Percentiles rank a stretch among this genome's conserved stretches.
phyloP scores from a whole-genome alignment of 2,329 filamentous ascomycete species.

The Trichoderma sp. region DNA sequence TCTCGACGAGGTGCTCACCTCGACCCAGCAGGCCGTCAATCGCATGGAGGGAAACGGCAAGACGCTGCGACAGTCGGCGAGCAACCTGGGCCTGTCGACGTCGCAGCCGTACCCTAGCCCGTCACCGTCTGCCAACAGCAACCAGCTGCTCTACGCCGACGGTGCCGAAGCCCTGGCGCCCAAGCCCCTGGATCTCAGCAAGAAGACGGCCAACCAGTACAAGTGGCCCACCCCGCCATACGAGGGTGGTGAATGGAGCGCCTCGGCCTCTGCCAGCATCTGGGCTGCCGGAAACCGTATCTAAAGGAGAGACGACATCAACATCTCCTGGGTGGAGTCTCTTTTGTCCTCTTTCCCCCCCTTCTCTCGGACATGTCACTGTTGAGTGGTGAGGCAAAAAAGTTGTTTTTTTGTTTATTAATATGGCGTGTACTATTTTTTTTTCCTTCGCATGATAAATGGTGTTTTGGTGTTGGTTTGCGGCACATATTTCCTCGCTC shows the following conservation, averaged over 20 bases:
- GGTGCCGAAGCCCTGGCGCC: slow-evolving; percentile 59
- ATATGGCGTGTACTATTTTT: slow-evolving; percentile 19
- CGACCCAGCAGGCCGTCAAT: slow-evolving; percentile 71
- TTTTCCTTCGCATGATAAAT: slow-evolving; percentile 21
- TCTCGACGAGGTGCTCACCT: slow-evolving; percentile 80
- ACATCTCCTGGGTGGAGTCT: neutral
- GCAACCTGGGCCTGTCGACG: slow-evolving; percentile 57
- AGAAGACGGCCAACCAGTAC: slow-evolving; percentile 51
- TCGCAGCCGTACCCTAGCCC: slow-evolving; percentile 58
- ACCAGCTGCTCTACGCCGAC: slow-evolving; percentile 70
- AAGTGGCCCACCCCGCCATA: slow-evolving; percentile 97
- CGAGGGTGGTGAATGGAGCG: slow-evolving; percentile 88
- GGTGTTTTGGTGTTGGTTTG: slow-evolving; percentile 24
- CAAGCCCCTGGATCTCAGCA: slow-evolving; percentile 67
- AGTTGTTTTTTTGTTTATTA: slow-evolving; percentile 14
- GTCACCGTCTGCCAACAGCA: slow-evolving; percentile 78
- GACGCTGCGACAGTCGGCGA: slow-evolving; percentile 58
- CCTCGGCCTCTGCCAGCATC: slow-evolving; percentile 76
- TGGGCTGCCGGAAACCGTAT: slow-evolving; percentile 68
- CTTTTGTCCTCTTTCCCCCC: slow-evolving; percentile 5
- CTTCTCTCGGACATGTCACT: slow-evolving; percentile 24
- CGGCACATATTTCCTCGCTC: slow-evolving; percentile 20
- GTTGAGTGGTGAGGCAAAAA: slow-evolving; percentile 24
- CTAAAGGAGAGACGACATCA: slow-evolving; percentile 29
- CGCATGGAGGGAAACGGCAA: slow-evolving; percentile 53